Conservation (phyloP, 1,284 basidiomycete genomes). For the Fistulinella cinereoalba region DNA sequence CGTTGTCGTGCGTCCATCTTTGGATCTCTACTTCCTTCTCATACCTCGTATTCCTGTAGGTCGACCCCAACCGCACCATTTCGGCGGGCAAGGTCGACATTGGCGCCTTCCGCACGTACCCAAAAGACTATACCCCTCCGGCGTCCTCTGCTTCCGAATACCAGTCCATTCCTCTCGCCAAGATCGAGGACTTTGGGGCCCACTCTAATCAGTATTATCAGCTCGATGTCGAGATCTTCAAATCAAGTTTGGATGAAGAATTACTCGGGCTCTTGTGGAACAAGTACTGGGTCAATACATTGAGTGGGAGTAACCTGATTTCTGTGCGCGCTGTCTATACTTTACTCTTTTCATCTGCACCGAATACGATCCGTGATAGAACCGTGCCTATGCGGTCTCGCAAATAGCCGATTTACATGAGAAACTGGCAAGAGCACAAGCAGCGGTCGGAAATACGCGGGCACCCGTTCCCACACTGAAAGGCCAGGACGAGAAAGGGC, state of each 20-base stretch:
- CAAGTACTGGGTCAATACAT: conserved; percentile 98
- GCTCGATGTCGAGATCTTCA: conserved; percentile 94
- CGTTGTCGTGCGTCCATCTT: conserved; percentile 71
- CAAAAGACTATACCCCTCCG: conserved; percentile 86
- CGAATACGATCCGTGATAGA: conserved; percentile 47
- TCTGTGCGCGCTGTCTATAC: conserved; percentile 55
- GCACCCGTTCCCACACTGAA: conserved; percentile 51
- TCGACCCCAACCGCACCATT: conserved; percentile 97
- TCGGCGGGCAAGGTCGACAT: conserved; percentile 98
- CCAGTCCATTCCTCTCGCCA: conserved; percentile 90
- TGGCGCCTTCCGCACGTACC: conserved; percentile 96
- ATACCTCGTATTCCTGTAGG: conserved; percentile 44
- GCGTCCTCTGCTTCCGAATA: conserved; percentile 73
- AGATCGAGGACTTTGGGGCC: conserved; percentile 97
- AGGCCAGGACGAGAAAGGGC: conserved; percentile 43
- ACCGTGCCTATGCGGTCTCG: conserved; percentile 86
- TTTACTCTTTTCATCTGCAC: neutral
- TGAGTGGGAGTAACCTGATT: conserved; percentile 87
- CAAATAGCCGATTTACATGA: conserved; percentile 87
- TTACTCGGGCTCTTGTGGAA: conserved; percentile 93
- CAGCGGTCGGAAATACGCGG: conserved; percentile 52
- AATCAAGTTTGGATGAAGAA: conserved; percentile 82
- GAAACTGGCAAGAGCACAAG: conserved; percentile 73
- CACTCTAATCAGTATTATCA: conserved; percentile 97
- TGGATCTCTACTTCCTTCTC: neutral